Evolutionary conservation across 2,329 filamentous ascomycete species (phyloP).

Genomic region (Alternaria gaisen): DNA sequence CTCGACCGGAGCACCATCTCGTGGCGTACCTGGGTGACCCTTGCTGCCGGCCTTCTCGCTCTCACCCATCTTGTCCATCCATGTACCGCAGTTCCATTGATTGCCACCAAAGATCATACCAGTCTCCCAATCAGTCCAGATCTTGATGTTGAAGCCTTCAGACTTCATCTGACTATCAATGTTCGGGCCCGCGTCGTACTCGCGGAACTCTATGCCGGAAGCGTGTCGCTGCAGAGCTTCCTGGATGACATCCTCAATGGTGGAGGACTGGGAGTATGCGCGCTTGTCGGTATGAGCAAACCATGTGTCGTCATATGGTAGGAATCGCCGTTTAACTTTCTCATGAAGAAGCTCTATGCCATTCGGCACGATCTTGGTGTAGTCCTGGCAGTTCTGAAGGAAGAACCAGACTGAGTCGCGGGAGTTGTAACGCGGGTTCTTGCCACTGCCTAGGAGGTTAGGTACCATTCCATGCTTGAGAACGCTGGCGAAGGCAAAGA

Average conservation of each 20-base stretch:
- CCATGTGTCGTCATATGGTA: constrained; percentile 96
- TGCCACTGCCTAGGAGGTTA: constrained; percentile 87
- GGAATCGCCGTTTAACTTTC: constrained; percentile 82
- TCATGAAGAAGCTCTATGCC: constrained; percentile 78
- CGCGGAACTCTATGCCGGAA: constrained; percentile 86
- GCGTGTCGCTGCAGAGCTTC: constrained; percentile 94
- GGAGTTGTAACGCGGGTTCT: constrained; percentile 90
- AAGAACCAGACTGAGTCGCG: constrained; percentile 98
- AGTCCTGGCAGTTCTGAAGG: constrained; percentile 94
- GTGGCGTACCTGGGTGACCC: constrained; percentile 92
- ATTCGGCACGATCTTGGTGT: constrained; percentile 80
- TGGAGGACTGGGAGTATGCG: constrained; percentile 85
- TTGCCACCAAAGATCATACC: constrained; percentile 95
- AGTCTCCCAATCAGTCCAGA: constrained; percentile 88
- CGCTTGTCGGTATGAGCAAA: constrained; percentile 82
- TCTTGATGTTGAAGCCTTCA: constrained; percentile 90
- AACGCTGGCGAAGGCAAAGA: constrained; percentile 92
- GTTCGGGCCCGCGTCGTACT: constrained; percentile 88
- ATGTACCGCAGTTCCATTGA: constrained; percentile 94
- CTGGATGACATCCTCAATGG: constrained; percentile 88
- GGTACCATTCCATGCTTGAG: constrained; percentile 99
- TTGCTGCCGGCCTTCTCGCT: constrained; percentile 89
- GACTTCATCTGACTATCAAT: constrained; percentile 94
- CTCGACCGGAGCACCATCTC: constrained; percentile 93
- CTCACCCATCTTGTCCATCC: constrained; percentile 99